Percentiles rank a stretch among this genome's conserved stretches.
Evolutionary conservation across 2,329 filamentous ascomycete species (phyloP).

Genomic region (Juglanconis sp.): DNA sequence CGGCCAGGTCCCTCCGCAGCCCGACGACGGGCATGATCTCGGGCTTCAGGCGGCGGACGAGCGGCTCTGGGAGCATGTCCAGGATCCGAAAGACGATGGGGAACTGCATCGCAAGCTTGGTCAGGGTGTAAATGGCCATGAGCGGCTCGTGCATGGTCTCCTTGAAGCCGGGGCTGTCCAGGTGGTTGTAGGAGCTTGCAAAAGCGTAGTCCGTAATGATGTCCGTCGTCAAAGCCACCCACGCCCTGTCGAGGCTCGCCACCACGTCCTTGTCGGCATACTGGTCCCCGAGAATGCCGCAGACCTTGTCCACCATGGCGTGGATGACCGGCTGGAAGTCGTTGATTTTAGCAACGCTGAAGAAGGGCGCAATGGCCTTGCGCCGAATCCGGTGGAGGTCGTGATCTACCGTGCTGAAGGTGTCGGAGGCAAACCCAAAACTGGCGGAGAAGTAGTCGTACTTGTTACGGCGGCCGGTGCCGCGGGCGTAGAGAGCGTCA

Average conservation of each 20-base stretch:
- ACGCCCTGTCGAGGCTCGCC: constrained; percentile 25
- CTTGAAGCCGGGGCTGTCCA: constrained; percentile 28
- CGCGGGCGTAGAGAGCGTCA: background rate
- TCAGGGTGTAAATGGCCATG: constrained; percentile 23
- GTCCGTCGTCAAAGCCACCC: constrained; percentile 31
- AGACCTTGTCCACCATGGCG: background rate
- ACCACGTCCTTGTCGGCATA: background rate
- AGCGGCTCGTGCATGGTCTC: constrained; percentile 24
- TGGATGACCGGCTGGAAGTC: background rate
- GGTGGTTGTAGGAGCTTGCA: constrained; percentile 29
- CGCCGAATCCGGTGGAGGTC: background rate
- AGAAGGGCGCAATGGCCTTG: background rate
- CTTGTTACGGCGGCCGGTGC: background rate
- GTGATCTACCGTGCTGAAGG: background rate
- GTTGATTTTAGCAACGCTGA: background rate
- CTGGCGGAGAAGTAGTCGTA: background rate
- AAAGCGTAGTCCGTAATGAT: constrained; percentile 37
- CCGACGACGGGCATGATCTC: constrained; percentile 23
- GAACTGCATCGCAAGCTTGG: constrained; percentile 26
- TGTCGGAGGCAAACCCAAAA: background rate
- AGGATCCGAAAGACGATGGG: constrained; percentile 27
- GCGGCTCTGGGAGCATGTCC: constrained; percentile 21
- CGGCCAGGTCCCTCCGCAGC: constrained; percentile 19
- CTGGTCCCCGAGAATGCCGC: background rate
- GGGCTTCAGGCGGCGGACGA: constrained; percentile 22